Evolutionary conservation across 352 stramenopile species (phyloP).

Genomic region (Phytophthora litchii): DNA sequence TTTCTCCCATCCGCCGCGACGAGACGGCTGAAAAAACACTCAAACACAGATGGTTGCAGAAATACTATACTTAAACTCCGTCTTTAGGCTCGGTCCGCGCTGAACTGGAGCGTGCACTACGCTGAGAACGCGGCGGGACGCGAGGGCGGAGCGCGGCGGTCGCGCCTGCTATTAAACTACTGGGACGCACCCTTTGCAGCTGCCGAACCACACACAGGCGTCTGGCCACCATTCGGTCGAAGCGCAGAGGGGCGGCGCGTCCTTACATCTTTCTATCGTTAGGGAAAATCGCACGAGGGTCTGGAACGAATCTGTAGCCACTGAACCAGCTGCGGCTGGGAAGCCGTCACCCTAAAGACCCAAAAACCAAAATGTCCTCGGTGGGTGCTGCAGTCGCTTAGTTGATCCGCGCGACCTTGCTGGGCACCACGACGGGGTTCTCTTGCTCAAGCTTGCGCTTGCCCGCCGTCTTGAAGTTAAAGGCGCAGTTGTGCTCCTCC

Average conservation of each 20-base stretch:
- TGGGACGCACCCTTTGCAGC: constrained; percentile 5
- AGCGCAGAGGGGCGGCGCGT: constrained; percentile 9
- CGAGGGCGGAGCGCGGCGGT: constrained; percentile 4
- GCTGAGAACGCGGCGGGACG: constrained; percentile 25
- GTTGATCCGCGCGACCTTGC: constrained; percentile 89
- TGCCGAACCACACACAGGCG: constrained; percentile 6
- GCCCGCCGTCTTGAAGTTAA: constrained; percentile 86
- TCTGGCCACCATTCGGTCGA: constrained; percentile 5
- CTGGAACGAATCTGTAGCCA: constrained; percentile 1
- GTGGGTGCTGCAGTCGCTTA: constrained; percentile 33
- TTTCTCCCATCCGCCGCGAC: constrained; percentile 21
- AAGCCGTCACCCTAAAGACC: constrained; percentile 8
- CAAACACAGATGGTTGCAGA: constrained; percentile 26
- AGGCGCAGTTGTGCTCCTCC: constrained; percentile 87
- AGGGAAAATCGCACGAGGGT: constrained; percentile 1
- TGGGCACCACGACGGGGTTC: constrained; percentile 80
- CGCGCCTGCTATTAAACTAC: constrained; percentile 33
- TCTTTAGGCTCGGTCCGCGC: constrained; percentile 22
- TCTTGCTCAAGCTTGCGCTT: constrained; percentile 86
- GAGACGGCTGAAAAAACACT: constrained; percentile 1
- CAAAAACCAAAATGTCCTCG: constrained; percentile 13
- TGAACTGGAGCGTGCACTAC: constrained; percentile 43
- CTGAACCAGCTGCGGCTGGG: constrained; percentile 4
- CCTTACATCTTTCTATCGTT: constrained; percentile 33
- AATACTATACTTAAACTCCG: constrained; percentile 40